Percentiles rank a stretch among this genome's conserved stretches.
These are phyloP conservation scores for Cercospora janseana DNA, from an alignment of 2,329 filamentous ascomycete genomes.

Conservation along the genomic window DNA sequence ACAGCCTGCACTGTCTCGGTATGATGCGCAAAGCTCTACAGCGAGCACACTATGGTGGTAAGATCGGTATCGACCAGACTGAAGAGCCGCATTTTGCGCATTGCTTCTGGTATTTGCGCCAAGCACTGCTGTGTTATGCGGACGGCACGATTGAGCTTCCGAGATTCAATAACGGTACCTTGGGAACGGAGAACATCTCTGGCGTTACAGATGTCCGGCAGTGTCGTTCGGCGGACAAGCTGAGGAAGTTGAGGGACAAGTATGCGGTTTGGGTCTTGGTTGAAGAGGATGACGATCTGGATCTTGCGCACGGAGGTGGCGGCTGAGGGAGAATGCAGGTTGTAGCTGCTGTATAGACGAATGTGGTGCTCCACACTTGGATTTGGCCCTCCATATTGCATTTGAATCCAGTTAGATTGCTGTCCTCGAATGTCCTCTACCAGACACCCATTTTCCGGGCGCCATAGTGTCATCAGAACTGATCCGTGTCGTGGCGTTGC, in stretches of 20 bases:
- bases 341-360: too few relatives aligned
- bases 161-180: conserved; percentile 16
- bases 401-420: too few relatives aligned
- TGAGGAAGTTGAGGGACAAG: conserved; percentile 13
- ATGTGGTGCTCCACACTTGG: too few relatives aligned
- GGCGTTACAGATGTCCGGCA: conserved; percentile 17
- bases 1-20: conserved; percentile 16
- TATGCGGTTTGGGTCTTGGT: not conserved
- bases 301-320: not conserved
- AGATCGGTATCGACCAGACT: conserved; percentile 12
- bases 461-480: too few relatives aligned
- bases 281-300: not conserved
- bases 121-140: conserved; percentile 15
- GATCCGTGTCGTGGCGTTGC: too few relatives aligned
- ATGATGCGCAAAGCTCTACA: conserved; percentile 17
- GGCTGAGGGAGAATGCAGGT: not conserved
- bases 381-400: too few relatives aligned
- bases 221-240: conserved; percentile 18
- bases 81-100: conserved; percentile 18
- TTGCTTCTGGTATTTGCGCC: conserved; percentile 17
- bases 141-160: conserved; percentile 19
- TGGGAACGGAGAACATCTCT: conserved; percentile 7
- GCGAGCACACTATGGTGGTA: conserved; percentile 13
- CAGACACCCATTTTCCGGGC: too few relatives aligned
- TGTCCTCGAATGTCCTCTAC: too few relatives aligned